phyloP scores from a whole-genome alignment of 2,329 filamentous ascomycete species.

The Penicillium concentricum region DNA sequence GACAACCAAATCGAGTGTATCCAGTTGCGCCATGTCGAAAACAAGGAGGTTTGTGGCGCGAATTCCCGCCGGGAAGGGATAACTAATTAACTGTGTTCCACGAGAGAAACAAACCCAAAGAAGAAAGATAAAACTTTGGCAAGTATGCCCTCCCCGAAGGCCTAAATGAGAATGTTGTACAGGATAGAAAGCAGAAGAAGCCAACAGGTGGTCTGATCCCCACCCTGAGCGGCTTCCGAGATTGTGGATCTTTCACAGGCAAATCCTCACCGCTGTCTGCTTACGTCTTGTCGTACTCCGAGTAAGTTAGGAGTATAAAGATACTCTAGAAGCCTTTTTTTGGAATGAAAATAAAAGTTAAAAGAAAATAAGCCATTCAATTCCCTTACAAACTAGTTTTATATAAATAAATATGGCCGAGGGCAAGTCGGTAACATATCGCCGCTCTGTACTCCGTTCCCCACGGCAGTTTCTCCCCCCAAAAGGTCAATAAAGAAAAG shows the following conservation, averaged over 20 bases:
- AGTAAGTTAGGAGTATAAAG: no score
- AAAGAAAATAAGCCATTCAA: no score
- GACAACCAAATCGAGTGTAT: constrained; percentile 92
- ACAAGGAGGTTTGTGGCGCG: constrained; percentile 3
- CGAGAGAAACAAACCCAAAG: not conserved
- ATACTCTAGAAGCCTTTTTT: no score
- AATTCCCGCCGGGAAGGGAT: constrained; percentile 4
- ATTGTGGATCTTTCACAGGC: constrained; percentile 3
- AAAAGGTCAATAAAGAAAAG: not conserved
- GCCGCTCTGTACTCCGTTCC: not conserved
- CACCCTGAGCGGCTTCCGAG: not conserved
- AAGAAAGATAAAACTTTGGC: not conserved
- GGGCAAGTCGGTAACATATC: no score
- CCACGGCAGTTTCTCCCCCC: not conserved
- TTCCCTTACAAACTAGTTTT: no score
- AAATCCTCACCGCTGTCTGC: constrained; percentile 6
- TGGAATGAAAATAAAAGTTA: no score
- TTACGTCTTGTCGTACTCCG: not conserved
- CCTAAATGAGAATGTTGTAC: not conserved
- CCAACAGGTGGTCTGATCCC: constrained; percentile 9
- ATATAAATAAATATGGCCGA: no score
- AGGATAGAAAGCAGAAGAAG: constrained; percentile 6
- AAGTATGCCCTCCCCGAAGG: not conserved
- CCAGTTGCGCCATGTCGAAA: constrained; percentile 79
- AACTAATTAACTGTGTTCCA: not conserved